Evolutionary conservation across 2,329 filamentous ascomycete species (phyloP).

Genomic region (Colletotrichum godetiae): DNA sequence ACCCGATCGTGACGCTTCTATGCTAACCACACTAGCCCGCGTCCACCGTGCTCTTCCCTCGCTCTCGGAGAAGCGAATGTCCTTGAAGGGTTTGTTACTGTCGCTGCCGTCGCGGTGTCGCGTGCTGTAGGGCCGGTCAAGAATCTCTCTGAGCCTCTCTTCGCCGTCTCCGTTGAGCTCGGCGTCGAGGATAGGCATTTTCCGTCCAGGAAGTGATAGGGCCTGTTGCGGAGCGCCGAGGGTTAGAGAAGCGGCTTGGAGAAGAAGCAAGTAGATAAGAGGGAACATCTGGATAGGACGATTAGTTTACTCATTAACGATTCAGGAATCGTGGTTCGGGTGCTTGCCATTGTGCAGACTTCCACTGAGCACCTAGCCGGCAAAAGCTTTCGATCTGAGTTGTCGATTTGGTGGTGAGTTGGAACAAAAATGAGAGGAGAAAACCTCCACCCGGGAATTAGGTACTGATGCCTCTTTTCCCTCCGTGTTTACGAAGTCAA

Average conservation of each 20-base stretch:
- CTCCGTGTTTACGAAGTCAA: too few relatives aligned
- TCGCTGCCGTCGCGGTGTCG: background rate
- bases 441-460: too few relatives aligned
- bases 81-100: background rate
- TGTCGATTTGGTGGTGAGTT: too few relatives aligned
- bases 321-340: accelerated
- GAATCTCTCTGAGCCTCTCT: background rate
- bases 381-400: background rate
- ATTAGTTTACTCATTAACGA: background rate
- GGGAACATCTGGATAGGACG: background rate
- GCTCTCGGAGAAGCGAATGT: background rate
- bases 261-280: background rate
- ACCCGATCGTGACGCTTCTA: too few relatives aligned
- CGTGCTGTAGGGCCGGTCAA: background rate
- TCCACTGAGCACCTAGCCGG: background rate
- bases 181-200: too few relatives aligned
- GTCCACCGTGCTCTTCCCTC: too few relatives aligned
- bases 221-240: background rate
- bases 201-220: background rate
- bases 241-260: background rate
- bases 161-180: background rate
- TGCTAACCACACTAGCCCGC: too few relatives aligned
- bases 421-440: background rate
- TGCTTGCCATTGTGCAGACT: background rate
- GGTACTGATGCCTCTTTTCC: too few relatives aligned